Conservation (phyloP, 1,284 basidiomycete genomes). For the Cryptococcus sp. region DNA sequence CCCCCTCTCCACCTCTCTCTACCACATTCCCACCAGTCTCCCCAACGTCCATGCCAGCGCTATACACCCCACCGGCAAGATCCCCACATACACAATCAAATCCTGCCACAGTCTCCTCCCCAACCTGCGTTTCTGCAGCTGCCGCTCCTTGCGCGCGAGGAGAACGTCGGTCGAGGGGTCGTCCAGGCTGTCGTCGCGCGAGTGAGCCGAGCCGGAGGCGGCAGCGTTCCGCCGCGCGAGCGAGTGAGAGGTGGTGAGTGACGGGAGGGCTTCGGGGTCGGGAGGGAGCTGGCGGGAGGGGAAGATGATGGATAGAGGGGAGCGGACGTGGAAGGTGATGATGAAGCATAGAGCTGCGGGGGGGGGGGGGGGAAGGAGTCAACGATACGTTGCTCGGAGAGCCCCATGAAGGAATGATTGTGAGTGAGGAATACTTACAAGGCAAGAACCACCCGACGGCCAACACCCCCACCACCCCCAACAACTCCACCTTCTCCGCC, state of each 20-base stretch:
- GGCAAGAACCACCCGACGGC: slow-evolving; percentile 50
- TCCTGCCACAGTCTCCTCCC: slow-evolving; percentile 51
- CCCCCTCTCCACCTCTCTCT: background rate
- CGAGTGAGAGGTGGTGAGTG: background rate
- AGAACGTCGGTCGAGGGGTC: slow-evolving; percentile 45
- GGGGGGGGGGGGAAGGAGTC: background rate
- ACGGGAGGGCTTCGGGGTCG: slow-evolving; percentile 2
- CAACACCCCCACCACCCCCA: slow-evolving; percentile 43
- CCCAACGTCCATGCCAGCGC: slow-evolving; percentile 44
- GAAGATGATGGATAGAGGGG: slow-evolving; percentile 51
- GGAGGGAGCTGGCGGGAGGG: slow-evolving; percentile 24
- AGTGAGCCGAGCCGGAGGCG: slow-evolving; percentile 14
- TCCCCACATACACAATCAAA: slow-evolving; percentile 50
- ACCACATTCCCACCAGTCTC: slow-evolving; percentile 44
- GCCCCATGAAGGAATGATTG: background rate
- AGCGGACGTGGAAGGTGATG: slow-evolving; percentile 51
- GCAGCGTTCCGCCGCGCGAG: background rate
- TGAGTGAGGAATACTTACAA: slow-evolving; percentile 35
- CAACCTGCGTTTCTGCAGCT: slow-evolving; percentile 49
- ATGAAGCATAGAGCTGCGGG: slow-evolving; percentile 50
- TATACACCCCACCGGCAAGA: slow-evolving; percentile 44
- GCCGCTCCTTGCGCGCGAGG: slow-evolving; percentile 50
- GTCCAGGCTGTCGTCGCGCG: slow-evolving; percentile 29
- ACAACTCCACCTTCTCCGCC: slow-evolving; percentile 43
- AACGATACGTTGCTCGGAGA: background rate